Base-by-base conservation (phyloP, 2,329 filamentous ascomycete genomes). In the Cytospora piceicola region DNA sequence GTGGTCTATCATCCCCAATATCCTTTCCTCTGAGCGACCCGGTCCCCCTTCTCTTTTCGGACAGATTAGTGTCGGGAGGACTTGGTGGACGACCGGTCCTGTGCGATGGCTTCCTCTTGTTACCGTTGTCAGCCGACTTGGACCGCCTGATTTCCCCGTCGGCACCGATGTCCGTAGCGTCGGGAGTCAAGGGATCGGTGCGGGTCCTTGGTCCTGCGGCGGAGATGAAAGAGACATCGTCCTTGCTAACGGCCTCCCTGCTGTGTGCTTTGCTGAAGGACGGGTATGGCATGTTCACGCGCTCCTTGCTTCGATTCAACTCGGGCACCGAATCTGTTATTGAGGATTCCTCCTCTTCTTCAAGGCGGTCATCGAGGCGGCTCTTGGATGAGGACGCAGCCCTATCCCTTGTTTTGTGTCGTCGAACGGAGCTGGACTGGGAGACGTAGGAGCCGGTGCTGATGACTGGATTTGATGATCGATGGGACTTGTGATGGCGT, bases 211-310 rank as follows among this genome's bases (percentile, higher is more conserved):
- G 72, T 55, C 66, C 68, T 68, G 73, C 75, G 58, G 73, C 74
- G 51, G 71, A 70, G 60, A 72, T 73, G 53, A 71, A 70, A 29
- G 77, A 75, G 58, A 85, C 70, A 61, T 86, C 82, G 55, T 88
- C 85, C 61, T 81, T 81, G 73, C 87, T 89, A 69, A 97, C 86
- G 54, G 88, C 87, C 79, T 97, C 94, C 77, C 93, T 95, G 82
- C 93, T 96, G 77, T 96, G 92, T 15, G 91, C 91, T 78, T 96
- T 97, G 78, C 91, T 95, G 77, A 96, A 93, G 14, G 85, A 84
- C 1, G 93, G 92, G 75, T 97, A 96, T 8, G 92, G 90, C 52
- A 91, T 75, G 68, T 83, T 85, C 39, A 81, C 75, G 32, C 82
- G 82, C 61, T 83, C 80, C 58, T 72, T 74, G 67, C 75, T 79